Evolutionary conservation across 257 asterid genomes (phyloP).

Genomic region (Jasminum sambac): DNA sequence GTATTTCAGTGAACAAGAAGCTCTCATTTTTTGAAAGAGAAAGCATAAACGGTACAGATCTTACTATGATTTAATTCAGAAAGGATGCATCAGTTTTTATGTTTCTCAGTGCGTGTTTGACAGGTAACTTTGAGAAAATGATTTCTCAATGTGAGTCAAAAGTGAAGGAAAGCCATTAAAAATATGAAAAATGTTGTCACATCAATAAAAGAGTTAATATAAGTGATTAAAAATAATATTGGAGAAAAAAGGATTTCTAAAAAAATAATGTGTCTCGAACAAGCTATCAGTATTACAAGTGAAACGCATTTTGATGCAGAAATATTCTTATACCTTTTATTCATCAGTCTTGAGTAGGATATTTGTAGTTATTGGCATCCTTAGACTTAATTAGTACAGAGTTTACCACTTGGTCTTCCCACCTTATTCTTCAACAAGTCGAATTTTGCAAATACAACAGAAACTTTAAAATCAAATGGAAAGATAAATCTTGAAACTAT

Average conservation of each 20-base stretch:
- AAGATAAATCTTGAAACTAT: background rate
- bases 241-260: no score
- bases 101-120: background rate
- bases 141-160: no score
- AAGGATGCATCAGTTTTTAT: background rate
- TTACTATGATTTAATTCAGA: background rate
- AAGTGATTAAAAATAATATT: no score
- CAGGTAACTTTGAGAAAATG: no score
- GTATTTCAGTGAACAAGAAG: conserved; percentile 5
- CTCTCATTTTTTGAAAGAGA: background rate
- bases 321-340: background rate
- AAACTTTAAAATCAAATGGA: background rate
- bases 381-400: background rate
- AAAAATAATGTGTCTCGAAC: no score
- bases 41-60: background rate
- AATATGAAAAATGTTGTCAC: no score
- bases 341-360: background rate
- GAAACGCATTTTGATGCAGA: background rate
- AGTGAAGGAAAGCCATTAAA: no score
- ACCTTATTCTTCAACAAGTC: background rate
- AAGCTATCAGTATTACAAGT: conserved; percentile 1
- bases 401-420: background rate
- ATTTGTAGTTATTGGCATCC: conserved; percentile 1
- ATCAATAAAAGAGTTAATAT: no score
- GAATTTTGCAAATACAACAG: background rate